Conservation (phyloP, 208 protist genomes). For the Giardia duodenalis region DNA sequence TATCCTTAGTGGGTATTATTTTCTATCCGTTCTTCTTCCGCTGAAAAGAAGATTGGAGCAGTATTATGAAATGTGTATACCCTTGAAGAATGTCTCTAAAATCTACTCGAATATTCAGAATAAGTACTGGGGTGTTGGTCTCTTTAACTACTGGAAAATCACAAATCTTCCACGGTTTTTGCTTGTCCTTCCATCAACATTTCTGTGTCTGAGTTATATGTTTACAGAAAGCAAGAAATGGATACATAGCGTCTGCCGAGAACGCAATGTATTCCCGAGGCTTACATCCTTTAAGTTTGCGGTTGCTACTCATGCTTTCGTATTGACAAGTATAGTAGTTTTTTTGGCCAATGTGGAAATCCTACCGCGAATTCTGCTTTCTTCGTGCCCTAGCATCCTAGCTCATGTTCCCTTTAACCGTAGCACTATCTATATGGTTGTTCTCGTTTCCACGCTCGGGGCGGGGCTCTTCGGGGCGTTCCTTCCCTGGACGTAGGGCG, state of each 20-base stretch:
- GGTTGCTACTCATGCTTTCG: not conserved
- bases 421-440: not conserved
- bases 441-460: not conserved
- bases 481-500: not conserved
- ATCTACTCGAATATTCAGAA: not conserved
- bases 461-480: not conserved
- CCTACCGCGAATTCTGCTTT: not conserved
- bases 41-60: not conserved
- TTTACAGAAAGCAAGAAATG: not conserved
- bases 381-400: too few relatives aligned
- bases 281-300: not conserved
- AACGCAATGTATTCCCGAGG: not conserved
- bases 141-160: not conserved
- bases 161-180: not conserved
- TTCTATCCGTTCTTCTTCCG: not conserved
- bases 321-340: not conserved
- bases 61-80: not conserved
- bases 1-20: not conserved
- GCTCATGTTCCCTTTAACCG: not conserved
- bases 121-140: not conserved
- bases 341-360: not conserved
- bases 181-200: not conserved
- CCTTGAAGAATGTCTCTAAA: not conserved
- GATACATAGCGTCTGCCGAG: too few relatives aligned
- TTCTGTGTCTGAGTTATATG: not conserved